These are phyloP conservation scores for Mortierella sp. DNA, from an alignment of 371 early-diverging fungal species.

Conservation along the genomic window DNA sequence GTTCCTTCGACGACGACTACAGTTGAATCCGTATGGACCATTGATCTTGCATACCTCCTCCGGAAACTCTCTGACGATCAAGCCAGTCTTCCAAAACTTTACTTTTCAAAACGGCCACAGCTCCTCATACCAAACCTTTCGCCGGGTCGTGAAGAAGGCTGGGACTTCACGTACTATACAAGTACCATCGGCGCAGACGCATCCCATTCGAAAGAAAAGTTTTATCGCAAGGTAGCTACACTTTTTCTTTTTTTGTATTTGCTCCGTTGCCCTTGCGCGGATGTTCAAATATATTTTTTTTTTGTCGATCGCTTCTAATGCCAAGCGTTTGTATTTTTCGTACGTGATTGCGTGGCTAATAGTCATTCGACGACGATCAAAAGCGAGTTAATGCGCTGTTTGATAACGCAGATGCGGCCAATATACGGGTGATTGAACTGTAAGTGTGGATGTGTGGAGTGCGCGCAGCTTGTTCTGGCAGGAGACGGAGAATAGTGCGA, in stretches of 20 bases:
- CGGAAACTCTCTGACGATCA: constrained; percentile 58
- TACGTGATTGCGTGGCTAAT: constrained; percentile 24
- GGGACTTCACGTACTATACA: constrained; percentile 91
- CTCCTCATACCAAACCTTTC: constrained; percentile 48
- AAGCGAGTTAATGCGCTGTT: constrained; percentile 82
- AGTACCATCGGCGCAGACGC: constrained; percentile 83
- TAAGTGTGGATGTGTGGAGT: too few species aligned
- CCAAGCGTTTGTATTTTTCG: neutral
- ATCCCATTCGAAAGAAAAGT: constrained; percentile 72
- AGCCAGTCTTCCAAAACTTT: constrained; percentile 19
- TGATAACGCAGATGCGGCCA: constrained; percentile 75
- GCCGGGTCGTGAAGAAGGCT: constrained; percentile 43
- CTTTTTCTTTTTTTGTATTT: neutral
- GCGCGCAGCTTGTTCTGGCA: too few species aligned
- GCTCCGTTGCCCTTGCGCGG: too few species aligned
- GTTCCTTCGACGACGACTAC: constrained; percentile 7
- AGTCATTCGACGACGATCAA: constrained; percentile 77
- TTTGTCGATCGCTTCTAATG: too few species aligned
- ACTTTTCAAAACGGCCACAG: constrained; percentile 18
- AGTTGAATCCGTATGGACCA: constrained; percentile 88
- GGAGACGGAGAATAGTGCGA: neutral
- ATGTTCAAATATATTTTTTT: neutral
- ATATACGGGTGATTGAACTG: constrained; percentile 79
- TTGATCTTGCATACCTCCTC: constrained; percentile 85
- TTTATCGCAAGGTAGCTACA: constrained; percentile 64